Base-by-base conservation (phyloP, 768 basidiomycete genomes). In the Hericium erinaceus region DNA sequence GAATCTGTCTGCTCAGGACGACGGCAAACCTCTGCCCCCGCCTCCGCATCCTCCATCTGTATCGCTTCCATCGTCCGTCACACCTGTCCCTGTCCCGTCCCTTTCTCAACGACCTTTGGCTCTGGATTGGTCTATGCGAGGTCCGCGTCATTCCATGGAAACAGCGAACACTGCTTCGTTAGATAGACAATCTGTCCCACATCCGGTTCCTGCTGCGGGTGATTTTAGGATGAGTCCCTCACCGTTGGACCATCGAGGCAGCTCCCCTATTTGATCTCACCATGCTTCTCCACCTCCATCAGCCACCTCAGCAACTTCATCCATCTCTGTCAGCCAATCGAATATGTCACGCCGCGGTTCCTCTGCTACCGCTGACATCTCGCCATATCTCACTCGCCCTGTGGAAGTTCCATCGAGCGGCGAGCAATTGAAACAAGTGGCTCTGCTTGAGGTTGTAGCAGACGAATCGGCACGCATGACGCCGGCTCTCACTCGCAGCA, bases 401-500 rank as follows among this genome's bases (percentile, higher is more conserved):
- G 68, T 71, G 24, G 83, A 80, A 60, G 71, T 81, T 10, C 78
- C 82, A 8, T 72, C 77, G 4, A 82, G 83, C 37, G 78, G 82
- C 13, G 85, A 83, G 66, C 80, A 77, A 57, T 68, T 88, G 68
- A 82, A 82, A 68, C 89, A 84, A 62, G 74, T 86, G 24, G 87
- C 87, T 2, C 73, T 90, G 58, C 72, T 89, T 12, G 87, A 90
- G 66, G 74, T 80, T 13, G 82, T 89, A 39, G 86, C 83, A 0
- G 81, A 84, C 64, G 87, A 91, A 67, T 87, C 89, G 4, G 84
- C 83, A 5, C 76, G 78, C 59, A 77, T 84, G 75, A 77, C 80
- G 24, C 76, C 64, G 3, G 60, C 57, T 15, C 49, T 63, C 3
- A 54, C 64, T 26, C 80, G n/a, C n/a, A n/a, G n/a, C n/a, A n/a